Base-by-base conservation (phyloP, 1,284 basidiomycete genomes). In the Somion occarium region DNA sequence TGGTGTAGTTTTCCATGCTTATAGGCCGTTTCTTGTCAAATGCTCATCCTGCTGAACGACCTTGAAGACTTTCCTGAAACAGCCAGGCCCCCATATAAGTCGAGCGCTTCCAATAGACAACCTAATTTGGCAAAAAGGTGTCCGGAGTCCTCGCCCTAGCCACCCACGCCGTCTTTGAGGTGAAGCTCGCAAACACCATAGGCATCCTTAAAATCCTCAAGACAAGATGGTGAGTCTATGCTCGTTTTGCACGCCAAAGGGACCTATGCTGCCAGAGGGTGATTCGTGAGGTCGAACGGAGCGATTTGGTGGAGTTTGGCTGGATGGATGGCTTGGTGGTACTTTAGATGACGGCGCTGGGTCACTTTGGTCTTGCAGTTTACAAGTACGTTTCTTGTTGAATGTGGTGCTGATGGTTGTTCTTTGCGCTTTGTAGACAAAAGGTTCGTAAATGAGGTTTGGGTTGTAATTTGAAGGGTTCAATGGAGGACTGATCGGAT, bases 361-460 rank as follows among this genome's bases (percentile, higher is more conserved):
- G 67, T 68, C 56, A 49, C 55, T 52, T 44, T 54, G 57, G 56
- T 55, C 49, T 54, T n/a, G 55, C 53, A 44, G 30, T 48, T 45
- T 50, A 47, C 51, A 20, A 25, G 25, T 25, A 45, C 45, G 43
- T 41, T 38, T 15, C 39, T 7, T 45, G 47, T 49, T 46, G 44
- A 18, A 30, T n/a, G 15, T 24, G 57, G n/a, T 48, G 49, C 68
- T 72, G 62, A 74, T 60, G 1, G 20, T 23, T 1, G 50, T n/a
- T 25, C 57, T 38, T 22, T 34, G 39, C 57, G 60, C 44, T 61
- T 66, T 58, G 49, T 72, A 85, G 84, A 85, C 83, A 68, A 88
- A 89, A 88, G 88, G 86, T 89, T 73, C 65, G 81, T 76, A 62
- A 38, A 25, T 25, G 39, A 15, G 7, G 39, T 27, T 13, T 46